Conservation (phyloP, 495 filamentous ascomycete genomes). For the Sabuloglossum arenarium region DNA sequence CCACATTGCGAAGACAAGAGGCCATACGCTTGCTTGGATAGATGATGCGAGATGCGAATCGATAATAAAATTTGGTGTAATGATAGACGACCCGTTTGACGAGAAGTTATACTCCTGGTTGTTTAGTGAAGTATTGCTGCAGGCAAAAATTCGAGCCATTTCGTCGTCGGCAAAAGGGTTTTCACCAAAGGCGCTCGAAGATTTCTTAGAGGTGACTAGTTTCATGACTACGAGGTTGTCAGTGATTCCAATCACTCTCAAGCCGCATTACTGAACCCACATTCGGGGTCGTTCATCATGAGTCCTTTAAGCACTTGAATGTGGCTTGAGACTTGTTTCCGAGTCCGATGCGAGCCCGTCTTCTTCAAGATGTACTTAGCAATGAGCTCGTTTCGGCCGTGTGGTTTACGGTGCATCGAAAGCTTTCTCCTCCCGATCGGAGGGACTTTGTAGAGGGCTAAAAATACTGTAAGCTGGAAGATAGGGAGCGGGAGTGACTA, state of each 20-base stretch:
- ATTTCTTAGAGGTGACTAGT: constrained; percentile 1
- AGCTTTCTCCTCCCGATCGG: constrained; percentile 68
- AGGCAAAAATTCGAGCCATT: neutral
- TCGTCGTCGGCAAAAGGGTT: constrained; percentile 1
- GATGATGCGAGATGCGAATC: constrained; percentile 19
- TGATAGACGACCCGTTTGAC: neutral
- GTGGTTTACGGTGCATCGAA: constrained; percentile 45
- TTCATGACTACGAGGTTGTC: neutral
- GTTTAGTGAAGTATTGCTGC: neutral
- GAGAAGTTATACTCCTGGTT: neutral
- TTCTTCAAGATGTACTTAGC: constrained; percentile 53
- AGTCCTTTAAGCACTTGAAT: constrained; percentile 89
- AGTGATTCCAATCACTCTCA: constrained; percentile 22
- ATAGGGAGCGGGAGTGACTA: neutral
- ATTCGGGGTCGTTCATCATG: constrained; percentile 34
- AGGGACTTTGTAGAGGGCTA: constrained; percentile 63
- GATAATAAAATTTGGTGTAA: neutral
- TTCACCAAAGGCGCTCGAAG: neutral
- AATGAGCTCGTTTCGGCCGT: constrained; percentile 85
- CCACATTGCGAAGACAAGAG: constrained; percentile 31
- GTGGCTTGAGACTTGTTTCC: constrained; percentile 93
- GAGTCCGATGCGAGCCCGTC: constrained; percentile 40
- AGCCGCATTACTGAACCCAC: constrained; percentile 21
- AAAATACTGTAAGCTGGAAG: constrained; percentile 2
- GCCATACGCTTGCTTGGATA: constrained; percentile 13